Evolutionary conservation across 345 rosid species (phyloP).

Genomic region (Ceriops decandra): DNA sequence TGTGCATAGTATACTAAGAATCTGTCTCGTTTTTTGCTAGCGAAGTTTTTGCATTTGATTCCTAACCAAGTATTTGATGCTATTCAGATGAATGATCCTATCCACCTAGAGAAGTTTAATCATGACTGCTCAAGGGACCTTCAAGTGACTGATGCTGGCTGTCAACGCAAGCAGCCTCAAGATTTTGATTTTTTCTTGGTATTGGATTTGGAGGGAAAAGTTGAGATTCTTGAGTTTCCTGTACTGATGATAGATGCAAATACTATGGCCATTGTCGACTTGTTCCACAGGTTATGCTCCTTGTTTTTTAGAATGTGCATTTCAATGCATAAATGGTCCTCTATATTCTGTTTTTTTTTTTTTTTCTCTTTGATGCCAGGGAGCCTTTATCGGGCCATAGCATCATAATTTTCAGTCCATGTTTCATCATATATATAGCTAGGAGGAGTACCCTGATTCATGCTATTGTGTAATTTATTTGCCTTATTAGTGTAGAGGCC

Average conservation of each 20-base stretch:
- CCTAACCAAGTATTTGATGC: conserved; percentile 11
- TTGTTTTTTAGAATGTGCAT: conserved; percentile 1
- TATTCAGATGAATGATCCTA: conserved; percentile 64
- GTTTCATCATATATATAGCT: background rate
- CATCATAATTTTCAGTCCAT: no score
- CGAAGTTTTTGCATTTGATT: background rate
- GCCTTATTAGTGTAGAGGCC: no score
- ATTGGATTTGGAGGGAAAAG: conserved; percentile 89
- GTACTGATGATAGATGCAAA: conserved; percentile 69
- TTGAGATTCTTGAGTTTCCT: conserved; percentile 90
- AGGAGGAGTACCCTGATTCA: background rate
- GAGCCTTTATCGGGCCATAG: background rate
- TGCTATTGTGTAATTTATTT: background rate
- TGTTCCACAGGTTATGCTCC: conserved; percentile 74
- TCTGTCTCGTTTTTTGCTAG: background rate
- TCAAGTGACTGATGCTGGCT: conserved; percentile 41
- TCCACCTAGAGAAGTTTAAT: conserved; percentile 65
- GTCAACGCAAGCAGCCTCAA: conserved; percentile 43
- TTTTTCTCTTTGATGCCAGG: background rate
- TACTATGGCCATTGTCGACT: conserved; percentile 58
- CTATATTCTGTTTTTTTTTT: background rate
- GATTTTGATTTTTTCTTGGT: conserved; percentile 69
- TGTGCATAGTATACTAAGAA: no score
- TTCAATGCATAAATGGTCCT: background rate
- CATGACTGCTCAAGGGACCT: conserved; percentile 64